Evolutionary conservation across 768 basidiomycete genomes (phyloP), one percentile per base, ranked within the genome.

Genomic region (Lyophyllum atratum): DNA sequence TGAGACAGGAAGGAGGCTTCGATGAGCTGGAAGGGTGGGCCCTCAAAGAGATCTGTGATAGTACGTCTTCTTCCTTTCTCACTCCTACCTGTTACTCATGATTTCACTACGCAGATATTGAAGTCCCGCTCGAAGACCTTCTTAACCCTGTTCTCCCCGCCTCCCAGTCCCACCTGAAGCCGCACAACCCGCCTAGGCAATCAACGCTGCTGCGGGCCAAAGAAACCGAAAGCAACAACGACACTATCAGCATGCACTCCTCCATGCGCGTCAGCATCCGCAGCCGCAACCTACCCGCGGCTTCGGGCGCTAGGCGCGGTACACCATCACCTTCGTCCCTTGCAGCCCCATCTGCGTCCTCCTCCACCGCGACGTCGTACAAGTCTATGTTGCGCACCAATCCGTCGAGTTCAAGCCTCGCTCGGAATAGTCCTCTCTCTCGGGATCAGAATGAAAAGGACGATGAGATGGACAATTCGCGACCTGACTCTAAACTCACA

Each of bases 1-100:
- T 94, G 26, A 80, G 88, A 12, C 84, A 88, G 48, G 85, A 86
- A 49, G 83, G 85, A n/a, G 92, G 91, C 0, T 96, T 98, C 64
- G 87, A 89, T 49, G 67, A 73, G 4, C 77, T 98, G n/a, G 93
- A 96, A 48, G 81, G 80, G 4, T 97, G 93, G 93, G 86, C 90
- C 0, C 69, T 95, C 52, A 89, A 93, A 68, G 96, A 98, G 66
- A 93, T 98, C 39, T 82, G 85, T 40, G 84, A 90, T 65, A 82
- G 93, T 92, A 59, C 64, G 89, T 78, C 31, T 49, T 5, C 8
- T 46, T 33, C 49, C 34, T 39, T 43, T 34, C 28, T 52, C 7
- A 22, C 39, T 44, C 34, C n/a, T 29, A 31, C 46, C 25, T 39
- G 42, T 39, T 64, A 24, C 44, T 40, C 31, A 33, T 4, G 26